Base-by-base conservation (phyloP, 2,329 filamentous ascomycete genomes). In the Colletotrichum noveboracense region DNA sequence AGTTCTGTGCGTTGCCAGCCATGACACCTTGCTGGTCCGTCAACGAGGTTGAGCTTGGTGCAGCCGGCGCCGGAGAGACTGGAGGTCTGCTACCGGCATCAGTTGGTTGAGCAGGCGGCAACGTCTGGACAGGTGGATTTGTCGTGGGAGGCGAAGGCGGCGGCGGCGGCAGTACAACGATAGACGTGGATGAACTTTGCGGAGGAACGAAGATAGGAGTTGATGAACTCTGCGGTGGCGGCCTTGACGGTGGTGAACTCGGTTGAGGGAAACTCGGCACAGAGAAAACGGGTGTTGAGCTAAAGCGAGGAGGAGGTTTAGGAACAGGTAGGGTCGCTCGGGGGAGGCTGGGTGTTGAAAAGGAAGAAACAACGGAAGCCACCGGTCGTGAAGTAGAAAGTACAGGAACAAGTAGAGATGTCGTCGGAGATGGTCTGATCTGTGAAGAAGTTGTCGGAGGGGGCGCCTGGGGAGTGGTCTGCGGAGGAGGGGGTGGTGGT, bases 11-110 rank as follows among this genome's bases (percentile, higher is more conserved):
- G 62, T 34, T 67, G 26, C 61, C 71, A 60, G 24, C 18, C 75
- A 76, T 76, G 38, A 52, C 36, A 56, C 66, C 71, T 66, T 74
- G 52, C 58, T 52, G 48, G 36, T 58, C 70, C 28, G 74, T 64
- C 64, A 69, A n/a, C 16, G 70, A 70, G 24, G 65, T 70, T 16
- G 74, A 76, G 48, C 70, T 70, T 24, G 74, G 70, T 69, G 48
- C 64, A 60, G 70, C 64, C 55, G 69, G 73, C 69, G 55, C 69
- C 10, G 64, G 21, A 9, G 32, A 26, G 43, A 55, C 10, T 18
- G 69, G 18, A 26, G 30, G 26, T 24, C 38, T 62, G 69, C 55
- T 56, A n/a, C 55, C 69, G 30, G 73, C 73, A 75, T 75, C 62
- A 68, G 73, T 75, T 55, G 73, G 30, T 64, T 75, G 56, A 14